Conservation (phyloP, 2,329 filamentous ascomycete genomes). For the Pseudofabraea citricarpa region DNA sequence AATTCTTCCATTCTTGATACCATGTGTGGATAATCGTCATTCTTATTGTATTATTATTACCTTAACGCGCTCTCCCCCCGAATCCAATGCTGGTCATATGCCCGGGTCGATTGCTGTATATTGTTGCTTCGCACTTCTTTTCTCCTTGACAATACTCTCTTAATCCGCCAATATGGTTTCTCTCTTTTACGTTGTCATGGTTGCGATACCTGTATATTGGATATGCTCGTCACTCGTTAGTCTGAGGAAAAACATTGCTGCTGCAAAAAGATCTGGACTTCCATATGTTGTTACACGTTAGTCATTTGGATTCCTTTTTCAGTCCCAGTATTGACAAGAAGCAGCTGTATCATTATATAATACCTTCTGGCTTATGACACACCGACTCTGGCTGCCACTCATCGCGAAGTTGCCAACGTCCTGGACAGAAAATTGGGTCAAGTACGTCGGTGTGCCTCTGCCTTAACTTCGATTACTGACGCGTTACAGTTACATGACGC, state of each 20-base stretch:
- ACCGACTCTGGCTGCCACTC: slow-evolving; percentile 48
- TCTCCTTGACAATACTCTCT: background rate
- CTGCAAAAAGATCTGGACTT: slow-evolving; percentile 46
- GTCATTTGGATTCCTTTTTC: slow-evolving; percentile 21
- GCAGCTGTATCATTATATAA: slow-evolving; percentile 46
- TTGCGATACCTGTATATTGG: slow-evolving; percentile 15
- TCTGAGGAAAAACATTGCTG: slow-evolving; percentile 41
- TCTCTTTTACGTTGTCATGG: slow-evolving; percentile 13
- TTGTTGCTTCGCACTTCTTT: background rate
- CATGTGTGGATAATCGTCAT: background rate
- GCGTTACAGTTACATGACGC: slow-evolving; percentile 42
- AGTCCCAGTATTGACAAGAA: slow-evolving; percentile 7
- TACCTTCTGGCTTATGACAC: slow-evolving; percentile 50
- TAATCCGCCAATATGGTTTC: slow-evolving; percentile 16
- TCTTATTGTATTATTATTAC: too few species aligned
- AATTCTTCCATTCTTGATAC: background rate
- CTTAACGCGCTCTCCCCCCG: background rate
- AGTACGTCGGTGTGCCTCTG: slow-evolving; percentile 38
- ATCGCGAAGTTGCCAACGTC: slow-evolving; percentile 49
- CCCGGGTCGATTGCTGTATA: slow-evolving; percentile 5
- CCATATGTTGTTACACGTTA: slow-evolving; percentile 50
- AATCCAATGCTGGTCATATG: slow-evolving; percentile 4
- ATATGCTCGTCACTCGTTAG: slow-evolving; percentile 21
- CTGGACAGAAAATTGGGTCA: slow-evolving; percentile 53
- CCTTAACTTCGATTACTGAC: slow-evolving; percentile 1